Base-by-base conservation (phyloP, 1,284 basidiomycete genomes). In the Melampsora abietis-canadensis region DNA sequence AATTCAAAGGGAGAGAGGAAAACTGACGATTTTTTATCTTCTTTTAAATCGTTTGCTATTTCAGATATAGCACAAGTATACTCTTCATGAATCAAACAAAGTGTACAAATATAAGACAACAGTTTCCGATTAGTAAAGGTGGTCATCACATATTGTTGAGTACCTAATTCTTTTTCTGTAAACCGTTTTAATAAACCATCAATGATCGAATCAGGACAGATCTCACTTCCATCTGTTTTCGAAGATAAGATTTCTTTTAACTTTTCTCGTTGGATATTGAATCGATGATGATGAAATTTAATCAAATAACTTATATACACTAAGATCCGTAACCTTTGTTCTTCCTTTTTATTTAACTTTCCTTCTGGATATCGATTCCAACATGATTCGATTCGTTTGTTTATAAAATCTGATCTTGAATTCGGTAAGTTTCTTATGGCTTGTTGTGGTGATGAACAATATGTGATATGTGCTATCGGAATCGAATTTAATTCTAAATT, bases 331-430 rank as follows among this genome's bases (percentile, higher is more conserved):
- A 73, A 27, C 17, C 63, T 46, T 66, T 60, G 48, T 46, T 19
- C 51, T 30, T 73, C 62, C 7, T 51, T 21, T 48, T 51, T 63
- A 34, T 66, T 73, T 2, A 76, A 51, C 24, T 76, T 59, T 21
- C 30, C 62, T 46, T 48, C 31, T n/a, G 54, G 57, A 60, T 17
- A 62, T 15, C 66, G 37, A 74, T 76, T 51, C 76, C 69, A 31
- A 17, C 85, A 79, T 54, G 82, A 78, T 30, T 81, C 80, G 14
- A 92, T 78, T 77, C 89, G 88, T 47, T 84, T 81, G 51, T 87
- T 87, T 60, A 92, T 78, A 88, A 91, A 94, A 12, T 84, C 82
- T 17, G 89, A 90, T 48, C 87, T 84, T 19, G 83, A 83, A 79
- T 84, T 88, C 0, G 91, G 87, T 37, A 95, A 82, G 6, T 88